Base-by-base conservation (phyloP, 1,284 basidiomycete genomes). In the Tilletia walkeri region DNA sequence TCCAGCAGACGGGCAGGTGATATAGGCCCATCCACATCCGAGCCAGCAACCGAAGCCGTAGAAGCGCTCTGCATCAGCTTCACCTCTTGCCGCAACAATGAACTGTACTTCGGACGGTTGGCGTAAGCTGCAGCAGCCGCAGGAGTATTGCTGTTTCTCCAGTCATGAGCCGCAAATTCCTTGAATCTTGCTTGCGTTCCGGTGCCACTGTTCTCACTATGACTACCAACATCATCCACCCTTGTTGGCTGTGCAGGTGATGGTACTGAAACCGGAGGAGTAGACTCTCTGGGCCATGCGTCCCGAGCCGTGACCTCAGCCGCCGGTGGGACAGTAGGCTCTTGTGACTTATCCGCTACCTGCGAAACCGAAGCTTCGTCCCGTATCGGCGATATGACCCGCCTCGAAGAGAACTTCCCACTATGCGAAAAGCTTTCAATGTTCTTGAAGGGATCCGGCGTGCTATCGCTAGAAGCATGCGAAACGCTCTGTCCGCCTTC, bases 391-490 rank as follows among this genome's bases (percentile, higher is more conserved):
- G 56, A 36, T 20, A 61, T n/a, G 7, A 34, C n/a, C 38, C 56
- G 56, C 14, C 56, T 20, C 56, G n/a, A 34, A 34, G n/a, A 20
- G 30, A 14, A 36, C 38, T 61, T 24, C 4, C 56, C 56, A 61
- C 56, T 61, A 9, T 61, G 56, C 18, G 56, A 61, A 47, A 69
- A 69, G 56, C 56, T 63, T 16, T 69, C 68, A n/a, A 69, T 69
- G 68, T 69, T 30, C 24, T 65, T 47, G 45, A 69, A 69, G 0
- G 68, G 68, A 24, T 69, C 68, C 20, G 56, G 61, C 4, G 68
- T 65, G 68, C 59, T 59, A 34, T 59, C 61, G 20, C 30, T 49
- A 2, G 56, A 59, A 16, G 30, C 61, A 34, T 48, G 56, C 4
- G n/a, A 30, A 1, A 30, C 24, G 24, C 24, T 30, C 24, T 30